Evolutionary conservation across 176 grass and related monocot species (phyloP), one percentile per base, ranked within the genome.

Genomic region (Tillandsia leiboldiana): DNA sequence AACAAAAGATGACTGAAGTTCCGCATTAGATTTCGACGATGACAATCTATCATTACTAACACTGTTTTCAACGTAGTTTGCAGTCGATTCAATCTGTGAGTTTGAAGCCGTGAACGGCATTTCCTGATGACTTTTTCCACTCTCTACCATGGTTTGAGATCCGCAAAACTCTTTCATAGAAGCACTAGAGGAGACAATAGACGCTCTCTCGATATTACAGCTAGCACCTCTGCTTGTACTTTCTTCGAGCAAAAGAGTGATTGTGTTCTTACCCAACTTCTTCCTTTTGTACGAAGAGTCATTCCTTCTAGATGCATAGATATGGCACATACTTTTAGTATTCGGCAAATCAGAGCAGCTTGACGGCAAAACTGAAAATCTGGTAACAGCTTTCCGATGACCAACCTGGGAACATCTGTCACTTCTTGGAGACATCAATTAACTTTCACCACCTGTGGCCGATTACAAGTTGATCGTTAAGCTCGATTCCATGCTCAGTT

Each of bases 201-300:
- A 67, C 51, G 66, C 49, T 49, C 51, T 66, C 53, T 64, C 22
- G 72, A 5, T 63, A 63, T 18, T 47, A 49, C 56, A 71, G 18
- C 47, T 83, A 63, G 8, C 65, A 23, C 1, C 50, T 54, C 49
- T 66, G 24, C 10, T 64, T 18, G 0, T 72, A 66, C 80, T 77
- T 82, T 64, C 83, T 78, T 76, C 81, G 63, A 49, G 50, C 12
- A 18, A 12, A 71, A 64, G 54, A 12, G 63, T 53, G 72, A 74
- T 28, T 66, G 63, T 73, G 67, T 83, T 67, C 17, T 51, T 49
- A 51, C 73, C 70, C 51, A 66, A 73, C 42, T 83, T 92, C 73
- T 77, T 88, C 48, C 83, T 68, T 75, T 91, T 91, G 69, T 68
- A 64, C n/a, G 86, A 23, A 74, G 50, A 47, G 9, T 15, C 53